Conservation (phyloP, 305 asterid genomes). For the Salvia sclarea region DNA sequence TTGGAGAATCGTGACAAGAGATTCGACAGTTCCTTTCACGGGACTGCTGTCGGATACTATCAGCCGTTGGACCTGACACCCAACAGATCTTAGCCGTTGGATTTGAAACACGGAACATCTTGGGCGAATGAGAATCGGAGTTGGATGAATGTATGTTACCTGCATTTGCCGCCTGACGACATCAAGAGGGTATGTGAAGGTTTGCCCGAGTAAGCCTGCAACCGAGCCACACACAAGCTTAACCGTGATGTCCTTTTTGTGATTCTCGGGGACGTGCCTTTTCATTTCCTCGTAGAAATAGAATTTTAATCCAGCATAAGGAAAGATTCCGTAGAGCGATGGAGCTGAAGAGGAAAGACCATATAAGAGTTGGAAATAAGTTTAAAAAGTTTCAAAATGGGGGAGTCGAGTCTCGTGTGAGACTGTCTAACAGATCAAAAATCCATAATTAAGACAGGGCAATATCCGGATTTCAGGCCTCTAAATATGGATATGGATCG, state of each 20-base stretch:
- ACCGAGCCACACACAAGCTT: constrained; percentile 91
- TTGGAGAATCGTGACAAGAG: constrained; percentile 58
- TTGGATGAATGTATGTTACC: constrained; percentile 44
- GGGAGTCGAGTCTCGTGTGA: too few species aligned
- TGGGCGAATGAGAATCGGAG: not conserved
- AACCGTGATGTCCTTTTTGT: constrained; percentile 65
- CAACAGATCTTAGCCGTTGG: not conserved
- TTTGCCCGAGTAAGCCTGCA: constrained; percentile 97
- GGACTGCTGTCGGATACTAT: constrained; percentile 45
- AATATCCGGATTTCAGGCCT: too few species aligned
- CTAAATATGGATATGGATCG: too few species aligned
- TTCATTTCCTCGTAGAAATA: constrained; percentile 96
- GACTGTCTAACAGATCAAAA: too few species aligned
- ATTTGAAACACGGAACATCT: not conserved
- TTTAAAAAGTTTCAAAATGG: not conserved
- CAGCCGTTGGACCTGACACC: constrained; percentile 72
- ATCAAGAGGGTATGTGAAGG: constrained; percentile 94
- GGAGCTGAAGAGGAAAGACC: constrained; percentile 58
- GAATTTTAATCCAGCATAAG: constrained; percentile 92
- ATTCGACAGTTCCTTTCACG: constrained; percentile 60
- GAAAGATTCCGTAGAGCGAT: constrained; percentile 87
- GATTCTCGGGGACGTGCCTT: constrained; percentile 71
- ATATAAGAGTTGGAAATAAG: constrained; percentile 21
- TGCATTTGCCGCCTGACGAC: constrained; percentile 97
- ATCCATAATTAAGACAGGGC: too few species aligned